Base-by-base conservation (phyloP, 768 basidiomycete genomes). In the Boletus rubescentipes region DNA sequence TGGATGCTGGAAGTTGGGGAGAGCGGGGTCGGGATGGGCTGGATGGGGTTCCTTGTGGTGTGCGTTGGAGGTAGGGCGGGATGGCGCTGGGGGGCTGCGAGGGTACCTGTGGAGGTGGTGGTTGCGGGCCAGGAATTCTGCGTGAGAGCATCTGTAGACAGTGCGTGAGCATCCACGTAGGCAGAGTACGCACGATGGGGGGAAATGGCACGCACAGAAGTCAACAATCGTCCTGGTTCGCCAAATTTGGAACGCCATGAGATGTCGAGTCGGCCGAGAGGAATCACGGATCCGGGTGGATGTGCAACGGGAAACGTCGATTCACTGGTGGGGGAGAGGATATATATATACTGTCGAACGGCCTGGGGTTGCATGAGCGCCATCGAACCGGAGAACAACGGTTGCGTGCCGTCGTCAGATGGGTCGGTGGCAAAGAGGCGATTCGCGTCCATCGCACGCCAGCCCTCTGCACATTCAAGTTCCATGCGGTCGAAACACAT, bases 211-310 rank as follows among this genome's bases (percentile, higher is more conserved):
- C 79, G 56, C 62, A 82, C 82, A 9, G 93, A 94, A 2, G 94
- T 96, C 30, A 95, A 74, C 2, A 98, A 76, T 29, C 92, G 80
- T 0, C 94, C 95, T 26, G 87, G 87, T 72, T 95, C 91, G 9
- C 91, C 91, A 59, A 86, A 87, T 4, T 83, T 81, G 8, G 93
- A 92, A 41, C 85, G 75, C 95, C 95, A 98, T 12, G 84, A 82
- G 41, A 98, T 87, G 65, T 97, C 93, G 21, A 96, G 77, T 53
- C 89, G 77, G n/a, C 93, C 93, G 4, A 97, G 80, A 15, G 91
- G 82, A 16, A 95, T 79, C 38, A 87, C 74, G 21, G 79, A 79
- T 2, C 95, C 95, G 0, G 91, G 86, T 2, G 78, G 66, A 61
- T 82, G 79, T 5, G 70, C 64, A 1, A 78, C 69, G 12, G 85